Percentiles rank a stretch among this genome's conserved stretches.
Evolutionary conservation across 805 yeast species (phyloP).

Genomic region (Lipomyces spencermartinsiae): DNA sequence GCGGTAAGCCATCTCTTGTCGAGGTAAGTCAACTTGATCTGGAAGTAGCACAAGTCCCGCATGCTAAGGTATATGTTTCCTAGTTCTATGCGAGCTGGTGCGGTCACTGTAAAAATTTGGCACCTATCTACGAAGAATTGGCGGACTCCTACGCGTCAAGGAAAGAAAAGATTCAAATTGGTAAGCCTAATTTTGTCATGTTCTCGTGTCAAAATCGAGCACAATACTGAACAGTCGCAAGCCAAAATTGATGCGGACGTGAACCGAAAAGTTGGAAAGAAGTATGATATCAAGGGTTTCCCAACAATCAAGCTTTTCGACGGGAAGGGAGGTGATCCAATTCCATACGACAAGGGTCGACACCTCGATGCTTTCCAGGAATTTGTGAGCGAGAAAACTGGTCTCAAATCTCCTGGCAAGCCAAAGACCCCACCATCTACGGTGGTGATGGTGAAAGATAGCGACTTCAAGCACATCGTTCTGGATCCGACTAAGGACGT

Average conservation of each 20-base stretch:
- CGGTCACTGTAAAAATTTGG: slow-evolving; percentile 83
- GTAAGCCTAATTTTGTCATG: slow-evolving; percentile 67
- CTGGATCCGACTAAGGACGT: slow-evolving; percentile 47
- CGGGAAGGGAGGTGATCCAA: slow-evolving; percentile 39
- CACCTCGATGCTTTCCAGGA: slow-evolving; percentile 61
- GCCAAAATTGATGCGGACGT: slow-evolving; percentile 80
- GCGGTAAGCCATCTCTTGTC: slow-evolving; percentile 64
- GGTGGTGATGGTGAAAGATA: slow-evolving; percentile 47
- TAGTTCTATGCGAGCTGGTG: slow-evolving; percentile 73
- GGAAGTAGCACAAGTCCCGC: not conserved
- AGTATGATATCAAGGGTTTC: slow-evolving; percentile 72
- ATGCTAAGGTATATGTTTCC: not conserved
- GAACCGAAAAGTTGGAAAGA: slow-evolving; percentile 73
- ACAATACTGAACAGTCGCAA: slow-evolving; percentile 47
- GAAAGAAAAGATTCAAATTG: slow-evolving; percentile 59
- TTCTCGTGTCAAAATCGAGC: not conserved
- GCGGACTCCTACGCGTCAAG: slow-evolving; percentile 56
- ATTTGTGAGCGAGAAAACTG: slow-evolving; percentile 51
- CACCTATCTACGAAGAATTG: slow-evolving; percentile 69
- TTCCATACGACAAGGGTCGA: slow-evolving; percentile 49
- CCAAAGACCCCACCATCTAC: slow-evolving; percentile 27
- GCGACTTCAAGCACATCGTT: slow-evolving; percentile 53
- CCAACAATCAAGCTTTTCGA: slow-evolving; percentile 67
- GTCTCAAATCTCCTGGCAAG: slow-evolving; percentile 24
- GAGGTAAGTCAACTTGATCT: slow-evolving; percentile 44